Evolutionary conservation across 2,329 filamentous ascomycete species (phyloP).

Genomic region (Microascus cirrosus): DNA sequence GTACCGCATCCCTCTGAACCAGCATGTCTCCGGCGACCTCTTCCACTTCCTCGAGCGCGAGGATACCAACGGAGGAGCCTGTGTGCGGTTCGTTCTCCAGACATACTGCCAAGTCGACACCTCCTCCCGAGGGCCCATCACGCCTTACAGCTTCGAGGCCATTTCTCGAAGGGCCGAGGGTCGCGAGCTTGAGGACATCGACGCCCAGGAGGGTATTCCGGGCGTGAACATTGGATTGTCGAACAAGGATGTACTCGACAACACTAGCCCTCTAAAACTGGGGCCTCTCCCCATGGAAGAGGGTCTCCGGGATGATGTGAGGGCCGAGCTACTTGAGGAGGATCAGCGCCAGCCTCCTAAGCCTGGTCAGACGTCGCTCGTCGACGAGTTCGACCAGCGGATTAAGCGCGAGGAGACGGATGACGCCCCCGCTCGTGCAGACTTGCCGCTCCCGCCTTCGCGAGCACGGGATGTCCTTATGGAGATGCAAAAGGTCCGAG

Average conservation of each 20-base stretch:
- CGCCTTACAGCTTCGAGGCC: slow-evolving; percentile 51
- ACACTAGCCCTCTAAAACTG: slow-evolving; percentile 53
- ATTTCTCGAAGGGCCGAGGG: slow-evolving; percentile 47
- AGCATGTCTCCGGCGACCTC: slow-evolving; percentile 69
- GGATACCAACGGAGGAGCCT: slow-evolving; percentile 64
- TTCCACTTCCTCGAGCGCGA: slow-evolving; percentile 88
- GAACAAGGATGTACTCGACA: slow-evolving; percentile 49
- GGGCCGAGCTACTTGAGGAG: slow-evolving; percentile 76
- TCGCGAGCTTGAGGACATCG: slow-evolving; percentile 50
- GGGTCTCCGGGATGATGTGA: slow-evolving; percentile 73
- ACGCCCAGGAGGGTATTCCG: slow-evolving; percentile 54
- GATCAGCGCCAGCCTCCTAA: slow-evolving; percentile 66
- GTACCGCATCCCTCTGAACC: slow-evolving; percentile 83
- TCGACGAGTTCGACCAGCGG: slow-evolving; percentile 80
- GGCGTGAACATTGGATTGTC: slow-evolving; percentile 50
- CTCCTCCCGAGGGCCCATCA: slow-evolving; percentile 50
- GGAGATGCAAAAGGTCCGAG: slow-evolving; percentile 87
- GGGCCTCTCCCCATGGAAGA: slow-evolving; percentile 76
- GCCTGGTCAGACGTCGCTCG: slow-evolving; percentile 58
- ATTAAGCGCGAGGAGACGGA: slow-evolving; percentile 83
- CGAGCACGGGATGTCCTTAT: slow-evolving; percentile 83
- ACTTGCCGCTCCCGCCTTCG: slow-evolving; percentile 79
- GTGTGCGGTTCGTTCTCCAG: slow-evolving; percentile 65
- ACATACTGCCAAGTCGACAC: slow-evolving; percentile 46
- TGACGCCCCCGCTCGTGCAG: slow-evolving; percentile 66